Percentiles rank a stretch among this genome's conserved stretches.
Evolutionary conservation across 148 eudicot species (phyloP).

Genomic region (Simmondsia chinensis): DNA sequence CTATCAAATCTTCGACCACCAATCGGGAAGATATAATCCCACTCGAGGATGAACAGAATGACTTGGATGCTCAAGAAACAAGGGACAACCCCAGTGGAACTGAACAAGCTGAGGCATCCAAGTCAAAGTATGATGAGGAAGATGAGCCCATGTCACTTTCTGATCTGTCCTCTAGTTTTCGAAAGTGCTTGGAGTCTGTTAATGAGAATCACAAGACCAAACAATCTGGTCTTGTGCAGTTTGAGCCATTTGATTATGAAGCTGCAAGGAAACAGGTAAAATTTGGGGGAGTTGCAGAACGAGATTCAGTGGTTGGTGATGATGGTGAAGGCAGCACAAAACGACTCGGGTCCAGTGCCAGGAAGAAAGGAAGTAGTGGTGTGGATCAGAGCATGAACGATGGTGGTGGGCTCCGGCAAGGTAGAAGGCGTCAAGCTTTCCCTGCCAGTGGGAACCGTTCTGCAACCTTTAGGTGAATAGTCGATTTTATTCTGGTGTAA

Average conservation of each 20-base stretch:
- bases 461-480: slow-evolving; percentile 66
- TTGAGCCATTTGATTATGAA: slow-evolving; percentile 71
- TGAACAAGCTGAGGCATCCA: slow-evolving; percentile 10
- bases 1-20: slow-evolving; percentile 10
- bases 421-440: slow-evolving; percentile 87
- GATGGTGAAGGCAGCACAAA: slow-evolving; percentile 6
- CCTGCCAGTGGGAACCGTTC: slow-evolving; percentile 91
- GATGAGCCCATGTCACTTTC: slow-evolving; percentile 55
- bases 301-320: slow-evolving; percentile 6
- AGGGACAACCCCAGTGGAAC: slow-evolving; percentile 6
- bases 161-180: slow-evolving; percentile 72
- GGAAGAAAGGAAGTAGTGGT: slow-evolving; percentile 23
- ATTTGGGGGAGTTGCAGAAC: slow-evolving; percentile 27
- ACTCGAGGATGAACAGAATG: slow-evolving; percentile 30
- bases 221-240: slow-evolving; percentile 15
- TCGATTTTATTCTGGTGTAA: too few species aligned
- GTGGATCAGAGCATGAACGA: slow-evolving; percentile 17
- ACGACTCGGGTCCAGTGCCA: too few species aligned
- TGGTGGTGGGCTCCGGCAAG: slow-evolving; percentile 43
- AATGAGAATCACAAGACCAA: slow-evolving; percentile 18
- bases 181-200: slow-evolving; percentile 45
- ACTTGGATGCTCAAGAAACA: slow-evolving; percentile 23
- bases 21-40: slow-evolving; percentile 40
- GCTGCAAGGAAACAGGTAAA: slow-evolving; percentile 49
- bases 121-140: slow-evolving; percentile 20